These are phyloP conservation scores for Solanum sitiens DNA, from an alignment of 257 asterid genomes.

Conservation along the genomic window DNA sequence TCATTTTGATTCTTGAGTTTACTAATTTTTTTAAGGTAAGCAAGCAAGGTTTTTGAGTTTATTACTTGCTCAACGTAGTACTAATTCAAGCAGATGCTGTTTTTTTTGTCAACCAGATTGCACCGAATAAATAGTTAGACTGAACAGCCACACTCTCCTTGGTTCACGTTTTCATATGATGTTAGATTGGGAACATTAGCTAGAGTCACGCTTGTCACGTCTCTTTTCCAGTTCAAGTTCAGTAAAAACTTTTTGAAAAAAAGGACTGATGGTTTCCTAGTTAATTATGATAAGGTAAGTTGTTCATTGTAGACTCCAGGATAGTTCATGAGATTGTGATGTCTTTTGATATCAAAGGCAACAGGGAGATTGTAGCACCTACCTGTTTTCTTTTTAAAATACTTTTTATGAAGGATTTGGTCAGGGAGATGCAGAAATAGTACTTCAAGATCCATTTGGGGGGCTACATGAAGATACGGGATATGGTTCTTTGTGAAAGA, in stretches of 20 bases:
- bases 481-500: background rate
- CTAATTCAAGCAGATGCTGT: background rate
- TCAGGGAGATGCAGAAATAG: no score
- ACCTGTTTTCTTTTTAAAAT: background rate
- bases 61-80: background rate
- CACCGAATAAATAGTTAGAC: background rate
- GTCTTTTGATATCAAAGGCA: background rate
- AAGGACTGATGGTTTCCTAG: background rate
- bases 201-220: background rate
- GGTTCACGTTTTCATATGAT: background rate
- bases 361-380: background rate
- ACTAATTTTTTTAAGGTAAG: background rate
- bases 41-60: background rate
- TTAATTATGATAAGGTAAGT: background rate
- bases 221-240: background rate
- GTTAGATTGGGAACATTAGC: background rate
- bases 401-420: background rate
- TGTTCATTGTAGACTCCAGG: background rate
- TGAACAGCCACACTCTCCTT: background rate
- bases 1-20: background rate
- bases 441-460: no score
- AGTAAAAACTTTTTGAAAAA: background rate
- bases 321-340: background rate
- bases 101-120: background rate
- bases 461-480: background rate